phyloP scores from a whole-genome alignment of 306 rosid species.

The Sphenostylis stenocarpa region DNA sequence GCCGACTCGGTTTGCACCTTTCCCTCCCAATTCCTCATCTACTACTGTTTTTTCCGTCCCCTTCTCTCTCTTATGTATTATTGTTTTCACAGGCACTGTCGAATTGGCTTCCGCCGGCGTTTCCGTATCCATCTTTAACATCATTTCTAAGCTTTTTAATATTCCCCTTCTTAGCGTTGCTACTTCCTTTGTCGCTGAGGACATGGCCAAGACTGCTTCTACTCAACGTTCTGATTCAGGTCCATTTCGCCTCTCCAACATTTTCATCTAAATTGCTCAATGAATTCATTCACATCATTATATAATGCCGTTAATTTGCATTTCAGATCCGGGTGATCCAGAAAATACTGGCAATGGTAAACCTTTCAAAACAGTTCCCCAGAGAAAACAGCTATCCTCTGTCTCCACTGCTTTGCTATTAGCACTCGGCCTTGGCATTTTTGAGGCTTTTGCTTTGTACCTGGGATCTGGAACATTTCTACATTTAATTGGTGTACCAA shows the following conservation, averaged over 20 bases:
- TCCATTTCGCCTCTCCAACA: slow-evolving; percentile 10
- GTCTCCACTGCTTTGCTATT: slow-evolving; percentile 92
- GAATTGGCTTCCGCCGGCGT: slow-evolving; percentile 97
- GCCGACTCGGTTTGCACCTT: slow-evolving; percentile 63
- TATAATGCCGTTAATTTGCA: slow-evolving; percentile 35
- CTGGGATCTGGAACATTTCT: slow-evolving; percentile 74
- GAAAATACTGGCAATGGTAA: slow-evolving; percentile 47
- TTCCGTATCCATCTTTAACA: slow-evolving; percentile 82
- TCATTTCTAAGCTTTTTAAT: slow-evolving; percentile 82
- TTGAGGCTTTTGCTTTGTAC: slow-evolving; percentile 84
- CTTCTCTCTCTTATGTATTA: not conserved
- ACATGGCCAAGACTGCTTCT: slow-evolving; percentile 60
- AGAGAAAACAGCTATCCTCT: slow-evolving; percentile 73
- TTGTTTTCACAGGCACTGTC: slow-evolving; percentile 53
- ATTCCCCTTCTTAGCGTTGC: slow-evolving; percentile 93
- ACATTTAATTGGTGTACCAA: slow-evolving; percentile 70
- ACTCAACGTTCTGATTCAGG: slow-evolving; percentile 50
- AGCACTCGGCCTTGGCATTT: slow-evolving; percentile 73
- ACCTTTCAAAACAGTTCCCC: slow-evolving; percentile 30
- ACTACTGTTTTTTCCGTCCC: not conserved
- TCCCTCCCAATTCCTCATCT: not conserved
- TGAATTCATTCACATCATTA: not conserved
- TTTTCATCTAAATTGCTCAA: not conserved
- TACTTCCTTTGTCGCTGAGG: slow-evolving; percentile 96
- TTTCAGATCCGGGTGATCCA: slow-evolving; percentile 37